These are phyloP conservation scores for Striga asiatica DNA, from an alignment of 257 asterid species.

Conservation along the genomic window DNA sequence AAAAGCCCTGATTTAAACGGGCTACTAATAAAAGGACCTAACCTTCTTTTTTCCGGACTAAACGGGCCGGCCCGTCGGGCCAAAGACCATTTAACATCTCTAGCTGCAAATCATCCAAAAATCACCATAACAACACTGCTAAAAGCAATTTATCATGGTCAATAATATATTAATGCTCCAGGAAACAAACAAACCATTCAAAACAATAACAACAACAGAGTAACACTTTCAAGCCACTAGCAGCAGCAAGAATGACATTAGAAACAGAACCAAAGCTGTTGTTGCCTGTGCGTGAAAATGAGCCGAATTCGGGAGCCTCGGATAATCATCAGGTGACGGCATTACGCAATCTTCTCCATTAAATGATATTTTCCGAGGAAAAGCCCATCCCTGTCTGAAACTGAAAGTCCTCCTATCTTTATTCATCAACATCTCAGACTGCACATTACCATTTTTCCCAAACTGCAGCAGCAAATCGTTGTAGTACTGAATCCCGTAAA, in stretches of 20 bases:
- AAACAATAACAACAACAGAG: not conserved
- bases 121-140: no score
- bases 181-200: not conserved
- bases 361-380: not conserved
- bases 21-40: no score
- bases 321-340: not conserved
- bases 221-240: no score
- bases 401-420: not conserved
- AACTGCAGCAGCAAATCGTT: conserved; percentile 64
- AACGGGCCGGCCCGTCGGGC: no score
- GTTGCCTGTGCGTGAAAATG: not conserved
- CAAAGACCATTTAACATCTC: no score
- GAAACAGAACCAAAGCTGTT: not conserved
- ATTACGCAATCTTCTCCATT: not conserved
- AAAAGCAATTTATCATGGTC: no score
- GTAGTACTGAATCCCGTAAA: conserved; percentile 54
- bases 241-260: not conserved
- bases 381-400: not conserved
- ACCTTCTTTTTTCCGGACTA: no score
- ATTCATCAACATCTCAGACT: not conserved
- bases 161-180: no score
- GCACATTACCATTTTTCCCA: conserved; percentile 42
- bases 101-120: no score
- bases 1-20: no score
- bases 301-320: not conserved